Evolutionary conservation across 1,284 basidiomycete species (phyloP), one percentile per base, ranked within the genome.

Genomic region (Calocybe gambosa): DNA sequence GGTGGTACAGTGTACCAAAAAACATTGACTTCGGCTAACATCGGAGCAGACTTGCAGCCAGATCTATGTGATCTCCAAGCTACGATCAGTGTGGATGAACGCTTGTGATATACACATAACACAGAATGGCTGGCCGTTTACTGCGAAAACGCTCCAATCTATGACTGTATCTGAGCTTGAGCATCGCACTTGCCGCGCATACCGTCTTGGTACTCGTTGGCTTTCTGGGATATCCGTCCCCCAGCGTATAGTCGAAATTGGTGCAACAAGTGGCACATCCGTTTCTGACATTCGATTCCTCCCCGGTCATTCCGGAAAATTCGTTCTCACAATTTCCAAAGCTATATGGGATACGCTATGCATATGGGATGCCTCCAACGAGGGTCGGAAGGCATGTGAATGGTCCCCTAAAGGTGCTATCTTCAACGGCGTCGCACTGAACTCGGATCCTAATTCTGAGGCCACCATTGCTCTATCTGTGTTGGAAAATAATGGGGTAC

Each of bases 341-440:
- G 71, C 71, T 4, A 75, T 84, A 39, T 85, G 81, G 81, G 67
- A 66, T 21, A 64, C 67, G 19, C 57, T 84, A 42, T 66, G 67
- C 1, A 58, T 79, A 20, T 80, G 82, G 77, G 68, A 77, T 47
- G 55, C 76, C 47, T 51, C 41, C 8, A 38, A 37, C 5, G 12
- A 53, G 46, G 35, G 38, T 15, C 50, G 51, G 23, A 62, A 69
- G 58, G 53, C 58, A 54, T 51, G 69, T 59, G 66, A 74, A 40
- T 84, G 81, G 81, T 70, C 66, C 23, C 76, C 73, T 0, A 68
- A 69, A 47, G 73, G 74, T 12, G 73, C 69, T 0, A 57, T 81
- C 9, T 75, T 81, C 52, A 70, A 65, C 29, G 71, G 70, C 1
- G 63, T 80, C 41, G 64, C 64, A 1, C 60, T 81, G 25, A 82